Evolutionary conservation across 352 stramenopile genomes (phyloP).

Genomic region (Blastocystis sp.): DNA sequence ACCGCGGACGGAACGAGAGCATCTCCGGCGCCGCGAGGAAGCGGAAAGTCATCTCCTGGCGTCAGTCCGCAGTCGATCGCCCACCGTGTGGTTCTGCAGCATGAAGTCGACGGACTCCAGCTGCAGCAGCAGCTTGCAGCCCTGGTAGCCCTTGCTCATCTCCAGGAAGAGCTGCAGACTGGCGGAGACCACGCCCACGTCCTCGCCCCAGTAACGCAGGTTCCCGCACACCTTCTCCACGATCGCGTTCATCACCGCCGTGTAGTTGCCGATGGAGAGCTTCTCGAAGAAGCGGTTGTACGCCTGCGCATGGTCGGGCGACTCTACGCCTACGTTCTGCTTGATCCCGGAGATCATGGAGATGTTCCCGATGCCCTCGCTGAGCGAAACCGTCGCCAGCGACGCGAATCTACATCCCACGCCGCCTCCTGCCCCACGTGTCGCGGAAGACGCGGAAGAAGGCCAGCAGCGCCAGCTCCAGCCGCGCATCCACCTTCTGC

Average conservation of each 20-base stretch:
- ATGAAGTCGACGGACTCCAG: slow-evolving; percentile 49
- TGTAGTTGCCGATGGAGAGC: slow-evolving; percentile 31
- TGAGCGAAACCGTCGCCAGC: not conserved
- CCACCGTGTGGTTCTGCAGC: slow-evolving; percentile 53
- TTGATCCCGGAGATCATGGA: not conserved
- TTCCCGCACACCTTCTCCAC: slow-evolving; percentile 48
- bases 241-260: slow-evolving; percentile 43
- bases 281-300: slow-evolving; percentile 27
- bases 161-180: slow-evolving; percentile 42
- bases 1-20: not conserved
- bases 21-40: slow-evolving; percentile 1
- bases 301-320: not conserved
- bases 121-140: slow-evolving; percentile 33
- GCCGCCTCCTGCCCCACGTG: not conserved
- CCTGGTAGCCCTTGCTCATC: slow-evolving; percentile 39
- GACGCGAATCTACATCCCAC: not conserved
- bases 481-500: not conserved
- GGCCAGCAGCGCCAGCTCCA: slow-evolving; percentile 10
- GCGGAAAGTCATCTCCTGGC: slow-evolving; percentile 17
- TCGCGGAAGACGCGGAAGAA: slow-evolving; percentile 48
- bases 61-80: not conserved
- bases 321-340: not conserved
- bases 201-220: slow-evolving; percentile 41
- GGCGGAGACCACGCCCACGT: not conserved
- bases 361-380: not conserved